Evolutionary conservation across 1,284 basidiomycete species (phyloP).

Genomic region (Phenoliferia sp.): DNA sequence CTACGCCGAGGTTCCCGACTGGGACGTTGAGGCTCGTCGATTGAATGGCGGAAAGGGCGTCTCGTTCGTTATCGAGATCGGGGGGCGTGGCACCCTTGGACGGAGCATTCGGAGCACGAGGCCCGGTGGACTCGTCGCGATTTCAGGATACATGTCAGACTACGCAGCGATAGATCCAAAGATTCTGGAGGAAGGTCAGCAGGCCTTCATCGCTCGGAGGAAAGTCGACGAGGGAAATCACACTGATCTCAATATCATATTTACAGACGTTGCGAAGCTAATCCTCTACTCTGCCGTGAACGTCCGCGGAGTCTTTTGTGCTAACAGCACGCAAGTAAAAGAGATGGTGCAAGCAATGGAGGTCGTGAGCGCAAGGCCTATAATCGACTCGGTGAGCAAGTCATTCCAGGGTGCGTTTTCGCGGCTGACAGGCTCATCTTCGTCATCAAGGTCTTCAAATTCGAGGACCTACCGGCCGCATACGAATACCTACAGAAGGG

Average conservation of each 20-base stretch:
- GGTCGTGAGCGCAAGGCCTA: not conserved
- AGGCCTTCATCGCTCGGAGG: too few species aligned
- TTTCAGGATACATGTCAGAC: conserved; percentile 34
- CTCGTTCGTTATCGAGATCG: conserved; percentile 40
- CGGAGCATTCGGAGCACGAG: conserved; percentile 36
- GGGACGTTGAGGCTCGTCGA: conserved; percentile 43
- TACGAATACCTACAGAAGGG: conserved; percentile 2
- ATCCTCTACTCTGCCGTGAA: not conserved
- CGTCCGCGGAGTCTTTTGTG: not conserved
- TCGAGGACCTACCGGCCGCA: not conserved
- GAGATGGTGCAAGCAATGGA: not conserved
- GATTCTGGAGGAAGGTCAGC: not conserved
- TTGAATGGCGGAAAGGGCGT: conserved; percentile 40
- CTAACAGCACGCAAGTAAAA: not conserved
- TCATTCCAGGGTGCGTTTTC: not conserved
- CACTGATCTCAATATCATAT: not conserved
- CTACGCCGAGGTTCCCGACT: conserved; percentile 40
- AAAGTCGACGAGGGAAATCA: not conserved
- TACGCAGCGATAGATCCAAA: conserved; percentile 1
- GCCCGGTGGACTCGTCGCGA: conserved; percentile 36
- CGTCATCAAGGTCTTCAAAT: not conserved
- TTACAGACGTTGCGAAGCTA: not conserved
- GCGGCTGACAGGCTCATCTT: not conserved
- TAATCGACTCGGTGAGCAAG: not conserved
- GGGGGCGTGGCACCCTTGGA: conserved; percentile 38